A percentile compares a stretch with the other conserved stretches of the same genome.
phyloP scores from a whole-genome alignment of 305 asterid species.

The Solanum hybrid region DNA sequence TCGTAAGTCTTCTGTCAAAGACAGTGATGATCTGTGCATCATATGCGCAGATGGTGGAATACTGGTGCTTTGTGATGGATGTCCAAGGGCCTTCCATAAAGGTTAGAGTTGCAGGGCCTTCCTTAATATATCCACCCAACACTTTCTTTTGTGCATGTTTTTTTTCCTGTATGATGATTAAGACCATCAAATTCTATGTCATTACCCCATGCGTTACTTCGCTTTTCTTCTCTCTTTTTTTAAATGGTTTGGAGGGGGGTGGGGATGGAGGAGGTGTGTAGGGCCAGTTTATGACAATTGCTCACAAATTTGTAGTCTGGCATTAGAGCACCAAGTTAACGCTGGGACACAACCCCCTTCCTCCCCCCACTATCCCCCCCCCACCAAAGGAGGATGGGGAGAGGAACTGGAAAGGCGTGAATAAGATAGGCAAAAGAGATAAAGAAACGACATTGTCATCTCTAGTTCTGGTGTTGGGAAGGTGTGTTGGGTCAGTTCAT shows the following conservation, averaged over 20 bases:
- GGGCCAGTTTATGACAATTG: background rate
- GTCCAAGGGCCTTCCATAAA: conserved; percentile 97
- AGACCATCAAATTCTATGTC: background rate
- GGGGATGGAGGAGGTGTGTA: background rate
- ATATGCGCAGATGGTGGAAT: conserved; percentile 98
- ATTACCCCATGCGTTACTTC: background rate
- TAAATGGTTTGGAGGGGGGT: background rate
- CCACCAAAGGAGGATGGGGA: background rate
- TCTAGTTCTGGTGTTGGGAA: background rate
- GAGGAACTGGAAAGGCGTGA: background rate
- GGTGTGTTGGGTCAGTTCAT: background rate
- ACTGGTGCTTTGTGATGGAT: conserved; percentile 95
- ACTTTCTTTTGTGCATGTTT: background rate
- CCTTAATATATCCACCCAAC: background rate
- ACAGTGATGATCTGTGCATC: conserved; percentile 86
- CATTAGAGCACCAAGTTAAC: background rate
- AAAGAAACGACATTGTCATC: background rate
- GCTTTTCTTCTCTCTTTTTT: background rate
- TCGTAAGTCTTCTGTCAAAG: conserved; percentile 52
- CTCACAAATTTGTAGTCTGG: background rate
- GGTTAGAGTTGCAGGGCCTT: conserved; percentile 33
- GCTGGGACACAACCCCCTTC: background rate
- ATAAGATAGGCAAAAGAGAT: background rate
- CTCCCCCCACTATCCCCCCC: background rate
- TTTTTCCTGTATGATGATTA: background rate